Evolutionary conservation across 768 basidiomycete species (phyloP), one percentile per base, ranked within the genome.

Genomic region (Coprinopsis cinerea): DNA sequence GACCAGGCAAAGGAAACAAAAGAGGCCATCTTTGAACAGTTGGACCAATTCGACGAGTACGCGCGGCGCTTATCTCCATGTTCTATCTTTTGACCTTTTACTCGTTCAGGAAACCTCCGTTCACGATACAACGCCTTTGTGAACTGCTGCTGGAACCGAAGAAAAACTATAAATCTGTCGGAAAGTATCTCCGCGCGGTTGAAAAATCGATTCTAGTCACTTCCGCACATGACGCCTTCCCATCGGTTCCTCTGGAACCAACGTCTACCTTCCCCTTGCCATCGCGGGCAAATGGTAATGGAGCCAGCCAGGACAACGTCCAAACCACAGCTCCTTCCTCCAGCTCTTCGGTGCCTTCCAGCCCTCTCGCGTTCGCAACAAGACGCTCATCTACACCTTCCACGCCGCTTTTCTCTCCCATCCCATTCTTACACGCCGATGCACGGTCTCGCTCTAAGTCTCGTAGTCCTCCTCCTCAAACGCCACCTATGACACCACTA

Each of bases 91-190:
- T 45, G 25, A 57, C 5, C 17, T 51, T 24, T 47, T 44, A 30
- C 53, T 10, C 28, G 36, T 10, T 24, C 48, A 69, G 81, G 15
- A 76, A 76, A 44, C 76, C 87, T 0, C 92, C 92, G 1, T 95
- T 94, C 64, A 93, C 92, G 7, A 86, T 94, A 48, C 92, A 95
- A 65, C 82, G 92, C 37, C 70, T 93, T 11, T 89, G 88, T 61
- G 92, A 94, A 61, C 81, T 95, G 22, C 82, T 83, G 55, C 56
- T 86, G 11, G 65, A 75, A 35, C 90, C 91, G 3, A 74, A 72
- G 55, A 71, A 75, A 40, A 78, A 90, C 56, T 93, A 94, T 75
- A 81, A 73, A 39, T 76, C 79, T 24, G 69, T 89, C 14, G 88
- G 91, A 37, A 95, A 94, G 67, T 94, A 92, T 62, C 77, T 92